Evolutionary conservation across 805 yeast genomes (phyloP).

Genomic region (Ogataea naganishii): DNA sequence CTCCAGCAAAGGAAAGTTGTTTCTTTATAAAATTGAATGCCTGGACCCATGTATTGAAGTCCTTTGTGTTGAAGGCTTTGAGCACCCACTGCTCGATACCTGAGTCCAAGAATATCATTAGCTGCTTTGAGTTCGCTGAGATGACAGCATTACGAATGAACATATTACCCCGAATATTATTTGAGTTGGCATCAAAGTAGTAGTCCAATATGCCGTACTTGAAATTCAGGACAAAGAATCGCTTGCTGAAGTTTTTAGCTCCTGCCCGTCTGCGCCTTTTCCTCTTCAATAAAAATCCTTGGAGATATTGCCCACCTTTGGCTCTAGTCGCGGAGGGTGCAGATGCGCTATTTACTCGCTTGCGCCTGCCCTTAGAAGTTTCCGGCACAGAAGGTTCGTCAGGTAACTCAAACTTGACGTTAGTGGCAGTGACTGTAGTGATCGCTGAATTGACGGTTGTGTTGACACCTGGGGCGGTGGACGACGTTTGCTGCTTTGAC

Average conservation of each 20-base stretch:
- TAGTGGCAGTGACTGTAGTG: conserved; percentile 5
- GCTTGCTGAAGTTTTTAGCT: conserved; percentile 76
- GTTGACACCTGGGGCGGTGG: too few relatives aligned
- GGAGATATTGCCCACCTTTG: conserved; percentile 62
- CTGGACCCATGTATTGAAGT: conserved; percentile 75
- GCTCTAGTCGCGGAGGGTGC: conserved; percentile 25
- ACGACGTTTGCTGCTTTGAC: too few relatives aligned
- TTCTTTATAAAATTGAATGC: conserved; percentile 55
- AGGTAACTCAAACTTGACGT: conserved; percentile 20
- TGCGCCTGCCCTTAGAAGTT: conserved; percentile 9
- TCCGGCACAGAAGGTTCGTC: conserved; percentile 15
- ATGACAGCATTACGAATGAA: conserved; percentile 77
- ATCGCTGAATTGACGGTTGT: background rate
- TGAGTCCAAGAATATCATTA: conserved; percentile 77
- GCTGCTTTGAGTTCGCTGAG: conserved; percentile 59
- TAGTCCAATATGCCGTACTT: conserved; percentile 79
- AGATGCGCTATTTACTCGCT: conserved; percentile 3
- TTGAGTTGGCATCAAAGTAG: conserved; percentile 60
- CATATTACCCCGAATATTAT: conserved; percentile 84
- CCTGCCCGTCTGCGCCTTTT: conserved; percentile 72
- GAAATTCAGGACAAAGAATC: conserved; percentile 79
- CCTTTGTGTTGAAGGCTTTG: conserved; percentile 54
- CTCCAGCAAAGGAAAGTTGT: conserved; percentile 8
- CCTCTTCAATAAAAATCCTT: conserved; percentile 66
- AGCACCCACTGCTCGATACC: conserved; percentile 93